Base-by-base conservation (phyloP, 805 yeast species). In the Saccharomycopsis guyanensis region DNA sequence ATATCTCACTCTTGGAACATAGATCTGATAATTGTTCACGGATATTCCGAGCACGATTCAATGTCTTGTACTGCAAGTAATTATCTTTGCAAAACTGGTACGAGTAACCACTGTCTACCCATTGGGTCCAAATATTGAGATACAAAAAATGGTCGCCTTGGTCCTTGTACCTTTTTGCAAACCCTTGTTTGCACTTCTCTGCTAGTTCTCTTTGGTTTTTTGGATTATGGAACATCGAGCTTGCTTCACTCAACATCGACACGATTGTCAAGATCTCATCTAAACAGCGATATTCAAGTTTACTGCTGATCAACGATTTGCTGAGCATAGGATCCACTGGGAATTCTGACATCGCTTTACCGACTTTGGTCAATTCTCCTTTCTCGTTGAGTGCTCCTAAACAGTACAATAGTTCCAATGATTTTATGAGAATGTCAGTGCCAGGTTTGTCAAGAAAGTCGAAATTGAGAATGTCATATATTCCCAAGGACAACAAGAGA, bases 401-500 rank as follows among this genome's bases (percentile, higher is more conserved):
- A 0, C 89, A 80, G 60, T 86, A 91, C n/a, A 93, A 65, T 42
- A 85, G 73, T 51, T 87, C 93, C 32, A 91, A 65, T 0, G 96
- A 82, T 45, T 80, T 78, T 12, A 84, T 74, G 55, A 94, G 65
- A 0, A 93, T 69, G 25, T 78, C 80, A 2, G 80, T 66, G 2
- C 86, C 76, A 1, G 99, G 99, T 5, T 86, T 78, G 58, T 93
- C 98, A 80, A 93, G 75, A 56, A 93, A 87, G 45, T 91, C 96
- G 60, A 93, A 89, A 46, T 77, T 74, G 23, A 89, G 61, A 49
- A 93, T 62, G 58, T 93, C 95, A 24, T 79, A 78, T 33, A 93
- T 79, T 0, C 97, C 97, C 59, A 93, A 68, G 0, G 95, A 85
- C 45, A 89, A 69, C 43, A 93, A 66, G 50, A 87, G 65, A 27